A percentile compares a stretch with the other conserved stretches of the same genome.
phyloP scores from a whole-genome alignment of 345 rosid species.

The Pistacia vera region DNA sequence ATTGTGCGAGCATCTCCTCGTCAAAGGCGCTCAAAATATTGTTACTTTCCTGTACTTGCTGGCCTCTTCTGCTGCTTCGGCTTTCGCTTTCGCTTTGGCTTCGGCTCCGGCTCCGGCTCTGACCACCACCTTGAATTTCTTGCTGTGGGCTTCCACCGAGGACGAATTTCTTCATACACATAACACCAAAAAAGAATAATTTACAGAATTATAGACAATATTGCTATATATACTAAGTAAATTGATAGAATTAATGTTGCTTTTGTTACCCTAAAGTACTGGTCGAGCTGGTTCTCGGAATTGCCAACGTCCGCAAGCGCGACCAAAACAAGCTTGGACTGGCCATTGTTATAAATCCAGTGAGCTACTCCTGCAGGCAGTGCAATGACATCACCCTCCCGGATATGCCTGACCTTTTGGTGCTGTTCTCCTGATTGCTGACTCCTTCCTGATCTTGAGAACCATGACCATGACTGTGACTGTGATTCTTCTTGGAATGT shows the following conservation, averaged over 20 bases:
- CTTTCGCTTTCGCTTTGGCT: neutral
- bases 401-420: constrained; percentile 37
- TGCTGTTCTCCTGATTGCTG: constrained; percentile 24
- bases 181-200: neutral
- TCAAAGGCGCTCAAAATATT: constrained; percentile 53
- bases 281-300: constrained; percentile 50
- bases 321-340: constrained; percentile 34
- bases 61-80: constrained; percentile 11
- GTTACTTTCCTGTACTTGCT: constrained; percentile 17
- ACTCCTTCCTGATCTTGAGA: neutral
- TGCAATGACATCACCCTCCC: constrained; percentile 45
- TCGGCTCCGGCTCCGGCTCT: neutral
- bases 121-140: constrained; percentile 12
- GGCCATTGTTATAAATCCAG: constrained; percentile 53
- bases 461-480: neutral
- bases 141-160: constrained; percentile 49
- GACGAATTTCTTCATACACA: constrained; percentile 43
- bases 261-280: constrained; percentile 36
- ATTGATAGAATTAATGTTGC: neutral
- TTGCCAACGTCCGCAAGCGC: constrained; percentile 36
- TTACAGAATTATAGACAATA: neutral
- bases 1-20: constrained; percentile 36
- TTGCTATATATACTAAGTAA: neutral
- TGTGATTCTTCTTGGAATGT: constrained; percentile 32
- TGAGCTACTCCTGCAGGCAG: constrained; percentile 46